These are phyloP conservation scores for Sisymbrium altissimum DNA, from an alignment of 345 rosid genomes.

Conservation along the genomic window DNA sequence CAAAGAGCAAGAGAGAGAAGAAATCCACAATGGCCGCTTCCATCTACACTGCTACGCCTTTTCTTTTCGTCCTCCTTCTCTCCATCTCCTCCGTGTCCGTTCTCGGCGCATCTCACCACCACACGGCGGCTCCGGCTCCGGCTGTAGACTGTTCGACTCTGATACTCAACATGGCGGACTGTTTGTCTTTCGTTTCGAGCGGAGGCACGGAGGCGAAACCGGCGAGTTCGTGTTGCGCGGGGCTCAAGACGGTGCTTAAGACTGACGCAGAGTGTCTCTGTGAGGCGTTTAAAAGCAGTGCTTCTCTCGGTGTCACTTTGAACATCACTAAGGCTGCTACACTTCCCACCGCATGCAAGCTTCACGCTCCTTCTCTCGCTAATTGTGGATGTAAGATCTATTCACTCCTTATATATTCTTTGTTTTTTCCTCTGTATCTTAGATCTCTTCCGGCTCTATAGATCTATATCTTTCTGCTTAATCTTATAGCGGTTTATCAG, in stretches of 20 bases:
- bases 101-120: slow-evolving; percentile 29
- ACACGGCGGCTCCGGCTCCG: slow-evolving; percentile 28
- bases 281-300: slow-evolving; percentile 36
- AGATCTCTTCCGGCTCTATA: background rate
- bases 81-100: slow-evolving; percentile 19
- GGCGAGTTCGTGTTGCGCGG: slow-evolving; percentile 34
- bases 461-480: background rate
- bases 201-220: slow-evolving; percentile 26
- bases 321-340: slow-evolving; percentile 38
- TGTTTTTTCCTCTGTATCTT: background rate
- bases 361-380: slow-evolving; percentile 35
- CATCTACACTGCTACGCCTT: background rate
- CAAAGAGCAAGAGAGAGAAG: background rate
- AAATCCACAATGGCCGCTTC: slow-evolving; percentile 2
- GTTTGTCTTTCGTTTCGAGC: slow-evolving; percentile 36
- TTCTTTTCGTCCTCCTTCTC: background rate
- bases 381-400: slow-evolving; percentile 37
- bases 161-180: slow-evolving; percentile 43
- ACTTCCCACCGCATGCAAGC: slow-evolving; percentile 42
- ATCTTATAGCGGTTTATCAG: background rate
- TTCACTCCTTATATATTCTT: background rate
- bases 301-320: slow-evolving; percentile 36
- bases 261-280: slow-evolving; percentile 40
- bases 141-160: slow-evolving; percentile 35
- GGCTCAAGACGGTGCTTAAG: slow-evolving; percentile 37